Percentiles rank a stretch among this genome's conserved stretches.
Conservation (phyloP, 768 basidiomycete genomes). For the Leccinum disarticulatum region DNA sequence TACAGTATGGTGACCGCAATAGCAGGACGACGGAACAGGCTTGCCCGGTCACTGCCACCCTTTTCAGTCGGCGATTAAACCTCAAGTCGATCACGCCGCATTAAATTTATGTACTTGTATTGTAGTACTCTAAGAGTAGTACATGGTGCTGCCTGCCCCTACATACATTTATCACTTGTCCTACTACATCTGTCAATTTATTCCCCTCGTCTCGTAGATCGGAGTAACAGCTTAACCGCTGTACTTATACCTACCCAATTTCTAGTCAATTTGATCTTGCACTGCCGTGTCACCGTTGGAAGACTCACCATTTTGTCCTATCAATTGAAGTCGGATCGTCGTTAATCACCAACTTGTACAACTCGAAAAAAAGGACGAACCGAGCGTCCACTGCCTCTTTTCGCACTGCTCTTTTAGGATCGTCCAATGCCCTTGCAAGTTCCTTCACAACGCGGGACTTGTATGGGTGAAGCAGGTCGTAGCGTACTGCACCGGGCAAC, state of each 20-base stretch:
- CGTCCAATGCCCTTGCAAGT: conserved; percentile 77
- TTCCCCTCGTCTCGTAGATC: not conserved
- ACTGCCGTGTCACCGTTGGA: not conserved
- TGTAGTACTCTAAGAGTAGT: too few species aligned
- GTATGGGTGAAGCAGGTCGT: conserved; percentile 79
- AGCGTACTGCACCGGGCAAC: conserved; percentile 75
- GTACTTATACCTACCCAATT: conserved; percentile 29
- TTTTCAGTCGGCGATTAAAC: conserved; percentile 27
- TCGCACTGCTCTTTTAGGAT: conserved; percentile 82
- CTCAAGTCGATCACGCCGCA: not conserved
- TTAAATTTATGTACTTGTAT: too few species aligned
- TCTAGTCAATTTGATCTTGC: conserved; percentile 2
- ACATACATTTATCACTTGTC: not conserved
- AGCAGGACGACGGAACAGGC: not conserved
- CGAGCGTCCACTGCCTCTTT: conserved; percentile 87
- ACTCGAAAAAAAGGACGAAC: conserved; percentile 26
- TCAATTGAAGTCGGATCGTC: not conserved
- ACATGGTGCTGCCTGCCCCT: not conserved
- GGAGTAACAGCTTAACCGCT: conserved; percentile 12
- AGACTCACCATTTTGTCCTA: conserved; percentile 31
- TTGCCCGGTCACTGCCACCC: conserved; percentile 5
- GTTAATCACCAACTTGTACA: conserved; percentile 3
- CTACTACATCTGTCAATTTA: not conserved
- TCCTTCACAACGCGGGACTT: conserved; percentile 73
- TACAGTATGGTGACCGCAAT: conserved; percentile 3